Evolutionary conservation across 1,284 basidiomycete species (phyloP), one percentile per base, ranked within the genome.

Genomic region (Apiotrichum siamense): DNA sequence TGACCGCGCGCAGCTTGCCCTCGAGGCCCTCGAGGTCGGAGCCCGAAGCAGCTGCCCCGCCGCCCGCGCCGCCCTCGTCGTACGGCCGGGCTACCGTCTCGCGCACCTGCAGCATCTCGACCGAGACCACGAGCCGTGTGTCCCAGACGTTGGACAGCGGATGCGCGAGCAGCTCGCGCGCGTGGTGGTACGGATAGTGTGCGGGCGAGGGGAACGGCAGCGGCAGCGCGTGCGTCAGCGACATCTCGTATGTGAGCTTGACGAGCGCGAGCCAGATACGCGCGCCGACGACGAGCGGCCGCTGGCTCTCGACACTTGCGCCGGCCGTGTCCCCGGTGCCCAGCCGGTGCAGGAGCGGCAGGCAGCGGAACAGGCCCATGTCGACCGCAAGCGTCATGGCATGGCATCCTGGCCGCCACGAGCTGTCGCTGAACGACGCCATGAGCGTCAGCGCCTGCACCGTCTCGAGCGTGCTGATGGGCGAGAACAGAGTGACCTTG

Each of bases 371-470:
- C 12, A 66, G 49, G 4, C 59, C 57, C 61, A 66, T 62, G 46
- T 66, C 64, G 32, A 61, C 62, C 48, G 58, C 64, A 13, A 66
- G 55, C 7, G 58, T 59, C 41, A 66, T 38, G 4, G 62, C 60
- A 33, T 64, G 64, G 29, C 58, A 50, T 43, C 58, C 57, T 7
- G 54, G 57, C 23, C 64, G 35, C 62, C 64, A 66, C 7, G 55
- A 55, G 15, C 60, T 61, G 13, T 49, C 52, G 3, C 40, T 56
- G 49, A 50, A 64, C 4, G 52, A 52, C 1, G 36, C 21, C 44
- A 61, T 37, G 3, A 45, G 27, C 18, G 44, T 57, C 49, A 64
- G 58, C 3, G 60, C 62, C 41, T 64, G 63, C 2, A 64, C 51
- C 2, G 62, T 58, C 47, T 66, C 64, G 15, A 63, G 51, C 9